Conservation (phyloP, 202 grass and related monocot genomes). For the Digitaria exilis region DNA sequence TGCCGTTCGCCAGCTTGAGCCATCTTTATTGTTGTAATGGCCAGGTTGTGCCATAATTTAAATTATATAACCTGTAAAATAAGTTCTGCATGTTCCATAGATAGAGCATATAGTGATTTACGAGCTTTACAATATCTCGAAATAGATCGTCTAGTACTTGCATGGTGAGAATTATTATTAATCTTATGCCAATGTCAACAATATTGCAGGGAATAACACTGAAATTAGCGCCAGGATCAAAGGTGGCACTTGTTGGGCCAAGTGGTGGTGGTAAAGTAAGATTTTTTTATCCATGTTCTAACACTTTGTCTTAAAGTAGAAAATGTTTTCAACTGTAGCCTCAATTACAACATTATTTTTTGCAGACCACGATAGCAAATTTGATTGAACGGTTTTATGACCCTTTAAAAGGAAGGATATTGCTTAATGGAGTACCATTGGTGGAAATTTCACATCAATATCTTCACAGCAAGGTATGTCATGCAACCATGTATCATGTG, state of each 20-base stretch:
- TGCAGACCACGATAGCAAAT: conserved; percentile 99
- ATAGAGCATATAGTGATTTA: not conserved
- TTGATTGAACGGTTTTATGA: conserved; percentile 99
- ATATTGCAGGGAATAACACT: conserved; percentile 91
- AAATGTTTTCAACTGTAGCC: conserved; percentile 15
- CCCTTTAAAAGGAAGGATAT: conserved; percentile 87
- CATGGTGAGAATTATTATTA: not conserved
- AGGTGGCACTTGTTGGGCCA: conserved; percentile 98
- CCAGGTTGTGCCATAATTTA: conserved; percentile 9
- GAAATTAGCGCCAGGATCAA: conserved; percentile 89
- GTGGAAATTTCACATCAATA: conserved; percentile 82
- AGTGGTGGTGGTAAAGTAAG: conserved; percentile 98
- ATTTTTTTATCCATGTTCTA: conserved; percentile 16
- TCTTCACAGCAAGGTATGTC: conserved; percentile 87
- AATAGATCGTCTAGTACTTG: conserved; percentile 11
- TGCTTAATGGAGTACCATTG: conserved; percentile 80
- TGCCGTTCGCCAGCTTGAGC: not conserved
- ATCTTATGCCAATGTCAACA: conserved; percentile 11
- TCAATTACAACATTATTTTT: conserved; percentile 11
- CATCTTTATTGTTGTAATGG: not conserved
- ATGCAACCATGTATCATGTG: conserved; percentile 18
- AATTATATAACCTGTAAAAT: not conserved
- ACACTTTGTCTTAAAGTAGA: conserved; percentile 32
- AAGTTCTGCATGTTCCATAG: not conserved
- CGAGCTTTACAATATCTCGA: not conserved